Evolutionary conservation across 306 rosid species (phyloP), one percentile per base, ranked within the genome.

Genomic region (Pyrus betulifolia): DNA sequence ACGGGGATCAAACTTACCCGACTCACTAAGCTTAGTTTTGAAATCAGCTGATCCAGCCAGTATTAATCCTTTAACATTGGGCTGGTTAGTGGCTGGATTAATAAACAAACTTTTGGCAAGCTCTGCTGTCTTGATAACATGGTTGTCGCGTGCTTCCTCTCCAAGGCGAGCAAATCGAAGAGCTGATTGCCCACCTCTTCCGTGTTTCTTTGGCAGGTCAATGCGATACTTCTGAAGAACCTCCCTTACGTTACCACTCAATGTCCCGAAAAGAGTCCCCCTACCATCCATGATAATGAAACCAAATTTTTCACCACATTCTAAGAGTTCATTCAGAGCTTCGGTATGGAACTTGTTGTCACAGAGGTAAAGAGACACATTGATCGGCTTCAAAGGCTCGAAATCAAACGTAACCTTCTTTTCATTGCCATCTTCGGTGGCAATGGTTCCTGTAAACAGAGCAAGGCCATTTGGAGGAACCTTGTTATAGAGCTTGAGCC

Each of bases 11-110:
- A 88, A 85, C 91, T 80, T 84, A 54, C 81, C 86, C 4, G 91
- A 88, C 82, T 88, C 86, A 18, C 89, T 85, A 69, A 88, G 83
- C 85, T 88, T 84, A n/a, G 89, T 84, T 72, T 88, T 88, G 86
- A 85, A 86, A 79, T 88, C 91, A 18, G 89, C 91, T 52, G 91
- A 88, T 61, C 89, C 89, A n/a, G 91, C 91, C 59, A 88, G 88
- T 63, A 88, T 88, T 27, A 88, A 82, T 65, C 91, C 89, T 3
- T 83, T 1, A 68, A 88, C 91, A 79, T 85, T 88, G 65, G 91
- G 88, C 51, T 85, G 89, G 79, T 85, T 88, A 5, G 89, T 85
- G 21, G 85, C 86, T 46, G 91, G 85, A 80, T 86, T 74, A 62
- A 81, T 84, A 62, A 76, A 88, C 44, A 84, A 78, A 78, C 84